Base-by-base conservation (phyloP, 805 yeast species). In the Millerozyma miso region DNA sequence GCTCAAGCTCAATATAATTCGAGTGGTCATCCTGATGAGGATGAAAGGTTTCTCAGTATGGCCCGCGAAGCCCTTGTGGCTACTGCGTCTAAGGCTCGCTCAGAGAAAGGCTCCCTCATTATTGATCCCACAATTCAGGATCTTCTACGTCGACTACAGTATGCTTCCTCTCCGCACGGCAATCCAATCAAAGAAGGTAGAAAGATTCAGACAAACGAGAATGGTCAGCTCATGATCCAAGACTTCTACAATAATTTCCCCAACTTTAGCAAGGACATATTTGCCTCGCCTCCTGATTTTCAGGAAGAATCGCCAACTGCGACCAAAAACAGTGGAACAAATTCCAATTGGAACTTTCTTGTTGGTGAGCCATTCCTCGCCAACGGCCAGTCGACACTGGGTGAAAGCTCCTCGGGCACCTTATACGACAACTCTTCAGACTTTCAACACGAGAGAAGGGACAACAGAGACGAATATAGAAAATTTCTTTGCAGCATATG, bases 51-150 rank as follows among this genome's bases (percentile, higher is more conserved):
- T 52, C 63, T 81, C 32, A 64, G 76, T 37, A 69, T 81, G 15
- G 87, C 87, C 3, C 76, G 77, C 45, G 84, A 81, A 52, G 85
- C 83, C 2, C 63, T 76, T 14, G 79, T 75, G 10, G 79, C 80
- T 19, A 74, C 79, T 0, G 73, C 74, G 10, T 54, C 50, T 8
- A 71, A 76, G 2, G 70, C 71, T 46, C 60, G 63, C 15, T 32
- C 46, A 18, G 47, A 50, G 19, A 43, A 40, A 8, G 48, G 48
- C 29, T 40, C 56, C 18, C 51, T 49, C 40, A 62, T 74, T 18
- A 75, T 81, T 4, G 87, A 81, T 55, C 86, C 87, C 3, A 80
- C 86, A 0, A 78, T 81, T 19, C 62, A 75, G 47, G 83, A 78
- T 52, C 64, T 81, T n/a, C 60, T 81, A 40, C 69, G 72, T 50